Evolutionary conservation across 768 basidiomycete genomes (phyloP).

Genomic region (Pleurotus platypus): DNA sequence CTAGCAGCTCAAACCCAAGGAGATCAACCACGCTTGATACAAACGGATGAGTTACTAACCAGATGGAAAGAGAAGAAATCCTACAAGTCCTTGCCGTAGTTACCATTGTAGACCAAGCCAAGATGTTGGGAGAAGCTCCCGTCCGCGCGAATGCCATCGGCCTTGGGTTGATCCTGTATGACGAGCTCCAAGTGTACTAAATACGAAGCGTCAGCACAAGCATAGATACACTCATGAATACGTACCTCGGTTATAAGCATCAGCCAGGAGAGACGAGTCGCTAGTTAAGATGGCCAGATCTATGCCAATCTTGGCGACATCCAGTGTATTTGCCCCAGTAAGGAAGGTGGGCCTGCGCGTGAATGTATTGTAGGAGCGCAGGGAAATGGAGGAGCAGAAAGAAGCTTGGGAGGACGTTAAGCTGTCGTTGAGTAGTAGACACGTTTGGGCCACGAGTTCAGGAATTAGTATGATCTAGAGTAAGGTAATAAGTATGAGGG

Average conservation of each 20-base stretch:
- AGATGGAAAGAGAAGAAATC: conserved; percentile 9
- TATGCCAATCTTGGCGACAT: conserved; percentile 62
- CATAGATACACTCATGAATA: background rate
- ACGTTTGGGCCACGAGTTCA: conserved; percentile 47
- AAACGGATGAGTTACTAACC: background rate
- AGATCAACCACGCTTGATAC: conserved; percentile 53
- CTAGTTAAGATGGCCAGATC: conserved; percentile 39
- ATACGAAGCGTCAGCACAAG: background rate
- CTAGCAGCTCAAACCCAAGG: conserved; percentile 56
- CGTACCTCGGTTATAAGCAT: conserved; percentile 37
- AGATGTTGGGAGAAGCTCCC: conserved; percentile 51
- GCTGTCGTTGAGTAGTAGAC: conserved; percentile 49
- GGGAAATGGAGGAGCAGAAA: conserved; percentile 47
- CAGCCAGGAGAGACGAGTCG: conserved; percentile 43
- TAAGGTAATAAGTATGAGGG: background rate
- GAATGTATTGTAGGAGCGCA: conserved; percentile 48
- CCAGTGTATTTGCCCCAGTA: conserved; percentile 64
- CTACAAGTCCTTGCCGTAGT: conserved; percentile 55
- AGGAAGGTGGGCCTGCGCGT: conserved; percentile 39
- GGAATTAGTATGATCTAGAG: conserved; percentile 61
- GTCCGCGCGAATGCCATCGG: conserved; percentile 60
- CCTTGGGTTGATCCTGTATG: conserved; percentile 40
- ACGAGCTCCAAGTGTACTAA: conserved; percentile 48
- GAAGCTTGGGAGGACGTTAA: conserved; percentile 36
- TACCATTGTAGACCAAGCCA: conserved; percentile 69